Conservation (phyloP, 2,329 filamentous ascomycete species). For the Capronia coronata region DNA sequence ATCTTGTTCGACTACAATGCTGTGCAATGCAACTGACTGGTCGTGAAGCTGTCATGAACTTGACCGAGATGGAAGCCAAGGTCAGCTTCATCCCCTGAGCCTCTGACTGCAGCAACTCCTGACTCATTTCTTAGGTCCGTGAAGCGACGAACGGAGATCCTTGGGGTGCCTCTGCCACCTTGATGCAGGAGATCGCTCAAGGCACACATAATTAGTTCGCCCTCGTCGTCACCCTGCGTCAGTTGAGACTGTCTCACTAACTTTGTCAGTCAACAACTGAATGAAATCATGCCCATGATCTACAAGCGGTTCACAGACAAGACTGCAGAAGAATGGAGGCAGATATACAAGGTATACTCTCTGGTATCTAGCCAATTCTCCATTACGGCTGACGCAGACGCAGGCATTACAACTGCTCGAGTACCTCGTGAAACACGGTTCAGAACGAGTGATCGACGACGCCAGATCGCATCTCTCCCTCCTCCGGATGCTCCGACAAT, state of each 20-base stretch:
- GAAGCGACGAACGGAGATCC: slow-evolving; percentile 99
- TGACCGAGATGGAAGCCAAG: slow-evolving; percentile 83
- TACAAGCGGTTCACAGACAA: slow-evolving; percentile 99
- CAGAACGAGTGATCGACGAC: slow-evolving; percentile 94
- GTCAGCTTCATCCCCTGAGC: slow-evolving; percentile 31
- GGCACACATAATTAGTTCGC: slow-evolving; percentile 95
- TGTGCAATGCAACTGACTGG: slow-evolving; percentile 4
- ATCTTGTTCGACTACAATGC: slow-evolving; percentile 4
- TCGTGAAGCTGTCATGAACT: slow-evolving; percentile 83
- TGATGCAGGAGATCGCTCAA: slow-evolving; percentile 98
- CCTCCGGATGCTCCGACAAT: slow-evolving; percentile 96
- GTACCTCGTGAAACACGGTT: slow-evolving; percentile 96
- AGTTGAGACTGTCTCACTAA: slow-evolving; percentile 6
- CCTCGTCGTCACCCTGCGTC: background rate
- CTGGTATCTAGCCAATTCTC: background rate
- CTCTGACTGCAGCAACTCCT: slow-evolving; percentile 18
- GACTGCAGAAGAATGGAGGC: slow-evolving; percentile 94
- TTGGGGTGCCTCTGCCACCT: slow-evolving; percentile 76
- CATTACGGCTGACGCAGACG: background rate
- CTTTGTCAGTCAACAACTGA: slow-evolving; percentile 67
- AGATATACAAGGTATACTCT: slow-evolving; percentile 81
- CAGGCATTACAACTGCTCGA: slow-evolving; percentile 83
- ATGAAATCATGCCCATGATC: slow-evolving; percentile 99
- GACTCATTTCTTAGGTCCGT: slow-evolving; percentile 58
- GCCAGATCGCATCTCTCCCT: slow-evolving; percentile 90